Conservation (phyloP, 352 stramenopile species). For the Phytophthora kernoviae region DNA sequence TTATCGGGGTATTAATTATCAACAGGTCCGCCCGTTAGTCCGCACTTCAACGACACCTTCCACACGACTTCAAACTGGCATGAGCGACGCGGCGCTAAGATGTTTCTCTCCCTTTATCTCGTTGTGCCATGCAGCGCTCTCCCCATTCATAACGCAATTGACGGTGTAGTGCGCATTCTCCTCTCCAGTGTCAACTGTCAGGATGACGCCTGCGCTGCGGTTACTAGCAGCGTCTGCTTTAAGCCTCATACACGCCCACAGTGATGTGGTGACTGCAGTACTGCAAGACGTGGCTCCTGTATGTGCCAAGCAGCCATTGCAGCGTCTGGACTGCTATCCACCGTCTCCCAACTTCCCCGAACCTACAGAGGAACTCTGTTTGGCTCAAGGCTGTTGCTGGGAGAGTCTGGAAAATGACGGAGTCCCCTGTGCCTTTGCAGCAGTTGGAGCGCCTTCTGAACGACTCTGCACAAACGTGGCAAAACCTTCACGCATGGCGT, state of each 20-base stretch:
- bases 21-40: not conserved
- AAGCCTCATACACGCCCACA: conserved; percentile 2
- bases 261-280: conserved; percentile 8
- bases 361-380: conserved; percentile 76
- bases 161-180: conserved; percentile 6
- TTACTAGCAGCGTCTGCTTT: conserved; percentile 22
- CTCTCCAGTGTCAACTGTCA: not conserved
- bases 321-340: conserved; percentile 80
- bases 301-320: conserved; percentile 32
- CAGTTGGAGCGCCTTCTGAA: conserved; percentile 12
- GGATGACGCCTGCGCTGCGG: conserved; percentile 3
- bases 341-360: conserved; percentile 61
- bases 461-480: conserved; percentile 43
- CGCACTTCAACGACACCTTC: not conserved
- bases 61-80: conserved; percentile 18
- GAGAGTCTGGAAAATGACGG: conserved; percentile 58
- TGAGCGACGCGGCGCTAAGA: conserved; percentile 25
- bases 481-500: conserved; percentile 57
- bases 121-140: not conserved
- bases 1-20: not conserved
- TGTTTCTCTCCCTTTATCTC: too few species aligned
- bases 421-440: conserved; percentile 70
- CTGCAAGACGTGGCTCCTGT: conserved; percentile 7
- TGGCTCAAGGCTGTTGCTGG: conserved; percentile 87
- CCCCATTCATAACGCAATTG: conserved; percentile 31